These are phyloP conservation scores for Withania somnifera DNA, from an alignment of 305 asterid genomes.

Conservation along the genomic window DNA sequence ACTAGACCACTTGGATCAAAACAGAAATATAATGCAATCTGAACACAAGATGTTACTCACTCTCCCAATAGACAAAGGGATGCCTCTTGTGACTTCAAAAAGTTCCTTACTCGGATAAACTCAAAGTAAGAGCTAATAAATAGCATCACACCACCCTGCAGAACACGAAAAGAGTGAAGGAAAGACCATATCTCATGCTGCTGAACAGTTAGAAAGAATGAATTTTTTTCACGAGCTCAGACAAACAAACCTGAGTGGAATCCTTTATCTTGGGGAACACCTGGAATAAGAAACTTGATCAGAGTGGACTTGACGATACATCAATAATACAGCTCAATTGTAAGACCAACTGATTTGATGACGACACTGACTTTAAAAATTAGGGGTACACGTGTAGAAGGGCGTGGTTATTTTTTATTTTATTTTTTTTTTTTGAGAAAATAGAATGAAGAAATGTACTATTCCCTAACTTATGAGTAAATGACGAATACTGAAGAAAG, in stretches of 20 bases:
- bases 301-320: conserved; percentile 3
- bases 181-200: neutral
- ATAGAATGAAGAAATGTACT: neutral
- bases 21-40: neutral
- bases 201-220: conserved; percentile 1
- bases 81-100: conserved; percentile 67
- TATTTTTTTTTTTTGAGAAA: neutral
- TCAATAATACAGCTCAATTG: neutral
- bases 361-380: neutral
- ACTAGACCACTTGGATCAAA: neutral
- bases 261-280: conserved; percentile 81
- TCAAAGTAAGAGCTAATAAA: conserved; percentile 81
- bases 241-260: conserved; percentile 52
- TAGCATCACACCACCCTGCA: conserved; percentile 78
- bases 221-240: conserved; percentile 5
- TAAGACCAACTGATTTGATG: neutral
- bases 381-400: neutral
- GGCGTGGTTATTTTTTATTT: neutral
- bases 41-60: conserved; percentile 32
- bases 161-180: conserved; percentile 2
- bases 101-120: conserved; percentile 74
- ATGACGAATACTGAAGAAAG: neutral
- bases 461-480: neutral
- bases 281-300: conserved; percentile 34
- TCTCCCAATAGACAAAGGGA: conserved; percentile 86